Evolutionary conservation across 2,329 filamentous ascomycete species (phyloP), one percentile per base, ranked within the genome.

Genomic region (Eurotiales sp.): DNA sequence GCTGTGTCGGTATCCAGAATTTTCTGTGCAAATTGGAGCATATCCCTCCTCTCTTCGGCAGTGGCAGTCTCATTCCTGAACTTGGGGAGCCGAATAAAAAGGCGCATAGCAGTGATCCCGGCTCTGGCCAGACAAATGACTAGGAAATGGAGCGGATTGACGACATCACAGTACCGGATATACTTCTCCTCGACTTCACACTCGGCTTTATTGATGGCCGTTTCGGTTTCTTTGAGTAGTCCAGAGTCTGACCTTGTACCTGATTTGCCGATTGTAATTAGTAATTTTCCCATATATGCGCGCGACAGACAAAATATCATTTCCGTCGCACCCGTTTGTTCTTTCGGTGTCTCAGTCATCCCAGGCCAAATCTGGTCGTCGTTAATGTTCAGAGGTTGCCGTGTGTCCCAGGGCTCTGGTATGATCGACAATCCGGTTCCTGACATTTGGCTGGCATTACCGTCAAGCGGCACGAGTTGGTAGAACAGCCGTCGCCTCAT

Each of bases 401-500:
- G 34, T 5, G 17, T 37, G 7, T 37, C 17, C 34, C 34, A 37
- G n/a, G 3, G 5, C 4, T 37, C 34, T 8, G 34, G 34, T 3
- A n/a, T 2, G 3, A 17, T 3, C 6, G 34, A 10, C 5, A 17
- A 8, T 6, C n/a, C 43, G 15, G 23, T 34, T 19, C 43, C 43
- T 8, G 43, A 36, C 21, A 36, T 46, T 10, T 17, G 19, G 19
- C 67, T 14, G 61, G 43, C 43, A 14, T 23, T 36, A 7, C 21
- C 30, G 30, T 36, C 41, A 19, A 30, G 40, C n/a, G 40, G 32
- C 8, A 44, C 10, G 15, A 45, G 41, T 23, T 37, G 40, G 11
- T 34, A 45, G 29, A 25, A 87, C n/a, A 86, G 72, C 3, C 84
- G 74, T 37, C 84, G 72, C 15, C 83, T 76, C 74, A 86, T 86